Base-by-base conservation (phyloP, 1,284 basidiomycete genomes). In the Apiotrichum gracile region DNA sequence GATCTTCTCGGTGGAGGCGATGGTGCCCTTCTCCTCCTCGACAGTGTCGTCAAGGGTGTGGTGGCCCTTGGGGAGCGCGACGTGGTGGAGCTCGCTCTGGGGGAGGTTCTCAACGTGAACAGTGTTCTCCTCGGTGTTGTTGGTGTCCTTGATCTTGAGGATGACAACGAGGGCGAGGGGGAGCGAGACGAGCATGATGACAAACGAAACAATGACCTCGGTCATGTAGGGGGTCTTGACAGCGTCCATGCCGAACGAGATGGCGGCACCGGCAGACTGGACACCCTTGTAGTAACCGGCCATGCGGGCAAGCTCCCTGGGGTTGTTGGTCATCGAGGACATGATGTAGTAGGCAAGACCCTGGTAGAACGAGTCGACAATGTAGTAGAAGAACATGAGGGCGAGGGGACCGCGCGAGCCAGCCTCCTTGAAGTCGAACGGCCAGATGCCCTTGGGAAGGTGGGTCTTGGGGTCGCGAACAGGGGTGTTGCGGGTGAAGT, bases 211-310 rank as follows among this genome's bases (percentile, higher is more conserved):
- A 34, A 70, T 56, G 51, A 61, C 61, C 51, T 73, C 67, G 40
- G 63, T 68, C 22, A 73, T 52, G 60, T 65, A 70, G 4, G 65
- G 61, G 5, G 69, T 69, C 45, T 58, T 47, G 33, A 77, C 75
- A 4, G 79, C 78, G 64, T 80, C 79, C 78, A 80, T 79, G 26
- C 77, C 79, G 61, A 77, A 80, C 25, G 72, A 75, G 70, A 78
- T 34, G 72, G 66, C 78, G 7, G 68, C 53, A 24, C 78, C 78
- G 47, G 70, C 70, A 13, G 64, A 67, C 54, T 72, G 70, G 26
- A 72, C 58, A 31, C 66, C 72, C 60, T 73, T 76, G 69, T 75
- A 73, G 53, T 70, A 67, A 14, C 74, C 75, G 26, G 69, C 65
- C 54, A 73, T 61, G 26, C 73, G 68, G n/a, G 74, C 73, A 29